Conservation (phyloP, 2,329 filamentous ascomycete species). For the Cladosporium sp. region DNA sequence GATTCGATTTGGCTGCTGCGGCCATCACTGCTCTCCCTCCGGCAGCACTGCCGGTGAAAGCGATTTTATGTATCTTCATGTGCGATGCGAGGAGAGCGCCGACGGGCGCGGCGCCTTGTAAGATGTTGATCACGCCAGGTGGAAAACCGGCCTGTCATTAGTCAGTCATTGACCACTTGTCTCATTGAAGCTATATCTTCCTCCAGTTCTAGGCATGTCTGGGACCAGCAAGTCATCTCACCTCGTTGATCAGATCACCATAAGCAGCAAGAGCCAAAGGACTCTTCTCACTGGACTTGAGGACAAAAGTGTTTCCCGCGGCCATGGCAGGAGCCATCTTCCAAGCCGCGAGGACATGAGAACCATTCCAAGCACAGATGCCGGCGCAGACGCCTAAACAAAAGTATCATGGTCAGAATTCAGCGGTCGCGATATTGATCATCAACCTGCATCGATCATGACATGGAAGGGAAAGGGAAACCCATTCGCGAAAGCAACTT, state of each 20-base stretch:
- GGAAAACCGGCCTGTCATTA: constrained; percentile 35
- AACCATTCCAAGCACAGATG: constrained; percentile 42
- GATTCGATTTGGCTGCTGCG: constrained; percentile 20
- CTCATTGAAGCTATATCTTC: too few relatives aligned
- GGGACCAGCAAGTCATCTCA: neutral
- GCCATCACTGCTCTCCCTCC: constrained; percentile 20
- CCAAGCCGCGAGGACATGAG: constrained; percentile 34
- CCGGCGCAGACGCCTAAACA: constrained; percentile 35
- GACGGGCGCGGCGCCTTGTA: constrained; percentile 72
- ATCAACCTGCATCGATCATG: too few relatives aligned
- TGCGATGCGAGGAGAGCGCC: constrained; percentile 38
- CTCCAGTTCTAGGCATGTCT: too few relatives aligned
- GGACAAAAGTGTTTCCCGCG: constrained; percentile 3
- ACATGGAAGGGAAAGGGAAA: too few relatives aligned
- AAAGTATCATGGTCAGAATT: too few relatives aligned
- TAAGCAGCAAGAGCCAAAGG: constrained; percentile 57
- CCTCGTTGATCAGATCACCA: constrained; percentile 52
- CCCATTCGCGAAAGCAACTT: too few relatives aligned
- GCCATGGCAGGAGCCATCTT: constrained; percentile 11
- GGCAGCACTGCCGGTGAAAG: constrained; percentile 19
- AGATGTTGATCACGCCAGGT: constrained; percentile 59
- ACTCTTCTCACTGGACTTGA: constrained; percentile 11
- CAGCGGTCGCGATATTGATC: too few relatives aligned
- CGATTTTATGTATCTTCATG: constrained; percentile 10
- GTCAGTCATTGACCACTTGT: neutral